Base-by-base conservation (phyloP, 2,329 filamentous ascomycete genomes). In the Cordyceps farinosa region DNA sequence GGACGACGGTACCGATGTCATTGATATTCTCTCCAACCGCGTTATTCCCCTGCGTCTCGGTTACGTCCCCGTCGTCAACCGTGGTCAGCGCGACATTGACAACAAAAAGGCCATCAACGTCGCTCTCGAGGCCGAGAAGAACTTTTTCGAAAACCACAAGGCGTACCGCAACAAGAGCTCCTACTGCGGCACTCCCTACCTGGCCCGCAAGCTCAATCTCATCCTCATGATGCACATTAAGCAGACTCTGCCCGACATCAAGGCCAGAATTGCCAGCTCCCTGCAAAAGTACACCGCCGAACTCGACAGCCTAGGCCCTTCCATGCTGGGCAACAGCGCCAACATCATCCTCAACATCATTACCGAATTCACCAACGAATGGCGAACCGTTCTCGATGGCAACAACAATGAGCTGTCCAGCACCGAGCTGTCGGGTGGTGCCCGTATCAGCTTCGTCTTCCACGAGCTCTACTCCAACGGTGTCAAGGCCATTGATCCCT, bases 191-290 rank as follows among this genome's bases (percentile, higher is more conserved):
- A 99, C 95, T 3, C 95, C 95, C 4, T 99, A 99, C 74, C 83
- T 99, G 65, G 95, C 95, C 4, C 88, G 94, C 69, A 99, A 99
- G 80, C 86, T 99, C 65, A 99, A 99, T 79, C 83, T 99, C 72
- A 98, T 99, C 73, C 85, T 99, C 70, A 98, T 99, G 94, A 99
- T 99, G 95, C 95, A 99, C 82, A 99, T 99, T 82, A 99, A 99
- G 80, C 94, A 99, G 81, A 99, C 95, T 1, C 85, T 99, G 15
- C 95, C 95, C 47, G 95, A 99, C 74, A 99, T 99, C 82, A 99
- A 99, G 81, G 92, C 91, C 15, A 90, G 96, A 67, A 99, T 99
- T 70, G 86, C 90, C n/a, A 90, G 91, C 69, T 97, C 94, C 15
- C 82, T 99, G 65, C 89, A 93, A 74, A 99, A 99, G 76, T 99